Evolutionary conservation across 768 basidiomycete species (phyloP), one percentile per base, ranked within the genome.

Genomic region (Suillus alpinus): DNA sequence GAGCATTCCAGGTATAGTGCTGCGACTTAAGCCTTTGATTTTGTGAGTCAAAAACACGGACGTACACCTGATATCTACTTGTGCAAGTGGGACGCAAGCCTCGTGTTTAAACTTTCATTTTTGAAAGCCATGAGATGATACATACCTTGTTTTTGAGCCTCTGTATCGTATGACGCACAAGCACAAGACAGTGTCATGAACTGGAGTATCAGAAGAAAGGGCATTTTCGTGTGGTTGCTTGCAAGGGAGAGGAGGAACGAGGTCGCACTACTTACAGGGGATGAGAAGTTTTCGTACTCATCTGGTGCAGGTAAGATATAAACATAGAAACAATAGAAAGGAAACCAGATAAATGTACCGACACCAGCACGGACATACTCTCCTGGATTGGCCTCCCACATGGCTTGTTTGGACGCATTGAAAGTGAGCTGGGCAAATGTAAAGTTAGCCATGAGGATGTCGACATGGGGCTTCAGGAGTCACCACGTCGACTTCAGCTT

Each of bases 341-440:
- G 20, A 41, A 40, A 47, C 13, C 6, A 47, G 7, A 7, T 47
- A 12, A 32, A 71, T 80, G 56, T 63, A 92, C 92, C 93, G 52
- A 92, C 82, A 29, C 86, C 83, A 37, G 86, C 78, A 6, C 92
- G 85, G 58, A 94, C 77, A 68, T 91, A 95, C 63, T 95, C 93
- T 47, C 91, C 78, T 3, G 92, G 90, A 70, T 96, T 94, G n/a
- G 74, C 75, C 58, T 86, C 81, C 91, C 93, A 95, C 5, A 89
- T 77, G 46, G 86, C 81, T 66, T 86, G 79, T 67, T 86, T 86
- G 2, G 81, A 73, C 13, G 85, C 75, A 29, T 86, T 89, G 77
- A 95, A 94, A 23, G 86, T 89, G 32, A 96, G 82, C 68, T 92
- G 89, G 34, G 94, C 92, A 80, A 94, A 95, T 20, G 90, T 86